These are phyloP conservation scores for Colletotrichum destructivum DNA, from an alignment of 2,329 filamentous ascomycete species.

Conservation along the genomic window DNA sequence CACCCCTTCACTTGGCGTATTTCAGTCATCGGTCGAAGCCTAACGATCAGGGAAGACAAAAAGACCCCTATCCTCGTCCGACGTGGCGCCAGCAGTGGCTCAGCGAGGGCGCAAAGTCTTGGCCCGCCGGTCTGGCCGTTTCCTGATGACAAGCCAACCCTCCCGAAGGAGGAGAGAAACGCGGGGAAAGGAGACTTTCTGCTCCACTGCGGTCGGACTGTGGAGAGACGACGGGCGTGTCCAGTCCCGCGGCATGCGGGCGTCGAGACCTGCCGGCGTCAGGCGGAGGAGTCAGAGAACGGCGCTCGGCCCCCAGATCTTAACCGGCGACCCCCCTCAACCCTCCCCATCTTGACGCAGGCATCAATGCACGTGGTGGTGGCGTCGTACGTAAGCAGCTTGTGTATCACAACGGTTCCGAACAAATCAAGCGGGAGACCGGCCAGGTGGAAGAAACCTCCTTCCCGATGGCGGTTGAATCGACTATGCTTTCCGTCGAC, in stretches of 20 bases:
- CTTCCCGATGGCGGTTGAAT: neutral
- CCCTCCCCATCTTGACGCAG: neutral
- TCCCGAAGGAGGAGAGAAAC: slow-evolving; percentile 4
- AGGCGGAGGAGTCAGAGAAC: slow-evolving; percentile 29
- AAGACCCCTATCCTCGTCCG: neutral
- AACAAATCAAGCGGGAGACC: neutral
- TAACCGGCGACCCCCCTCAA: too few relatives aligned
- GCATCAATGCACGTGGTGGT: neutral
- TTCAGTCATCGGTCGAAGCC: too few relatives aligned
- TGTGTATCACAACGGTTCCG: neutral
- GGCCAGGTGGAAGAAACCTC: neutral
- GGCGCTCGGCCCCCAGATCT: neutral
- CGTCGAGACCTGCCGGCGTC: slow-evolving; percentile 22
- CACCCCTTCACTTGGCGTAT: neutral
- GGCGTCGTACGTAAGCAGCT: neutral
- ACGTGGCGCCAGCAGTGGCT: neutral
- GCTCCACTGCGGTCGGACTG: slow-evolving; percentile 22
- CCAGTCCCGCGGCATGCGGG: slow-evolving; percentile 25
- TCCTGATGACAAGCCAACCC: slow-evolving; percentile 16
- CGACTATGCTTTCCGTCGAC: neutral
- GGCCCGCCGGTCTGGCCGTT: neutral
- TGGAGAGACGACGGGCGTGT: slow-evolving; percentile 24
- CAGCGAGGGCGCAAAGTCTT: slow-evolving; percentile 1
- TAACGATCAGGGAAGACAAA: neutral
- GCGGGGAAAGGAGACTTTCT: slow-evolving; percentile 12